Evolutionary conservation across 73 alveolate genomes (phyloP), one percentile per base, ranked within the genome.

Genomic region (Strombidium stylifer): DNA sequence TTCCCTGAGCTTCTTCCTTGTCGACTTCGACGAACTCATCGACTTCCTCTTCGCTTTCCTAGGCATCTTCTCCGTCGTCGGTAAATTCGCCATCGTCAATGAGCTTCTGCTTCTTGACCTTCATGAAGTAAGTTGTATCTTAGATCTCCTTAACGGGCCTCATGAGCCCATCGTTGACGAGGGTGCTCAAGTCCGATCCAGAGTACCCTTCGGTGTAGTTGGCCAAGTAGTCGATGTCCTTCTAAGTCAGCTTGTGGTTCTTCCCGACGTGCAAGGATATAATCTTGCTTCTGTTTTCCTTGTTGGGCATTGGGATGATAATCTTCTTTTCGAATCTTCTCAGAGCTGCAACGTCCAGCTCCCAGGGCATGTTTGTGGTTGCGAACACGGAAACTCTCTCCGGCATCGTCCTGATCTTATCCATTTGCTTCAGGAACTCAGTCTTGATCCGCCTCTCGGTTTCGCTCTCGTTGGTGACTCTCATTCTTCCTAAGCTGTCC

Each of bases 331-430:
- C 89, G 48, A 85, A 85, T 39, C 94, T 68, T 47, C 94, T 78
- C 35, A 82, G 51, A 0, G 82, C 81, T 30, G 94, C 94, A 36
- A 78, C 79, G 54, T 85, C 95, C 21, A 85, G 66, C 50, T 85
- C 95, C 95, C 95, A 85, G 10, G 95, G 95, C 86, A 77, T 81
- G 56, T 85, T 81, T 1, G 95, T 85, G 0, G 95, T 85, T 3
- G 89, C 95, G 34, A 85, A 61, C 0, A 87, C 92, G 47, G 85
- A 82, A 8, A 87, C 92, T 60, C 49, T 66, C 64, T 74, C 83
- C 3, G 75, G 58, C 12, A 48, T 32, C 23, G 26, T 62, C 25
- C 49, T 64, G 0, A 71, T 73, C 24, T 81, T 69, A 74, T 86
- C 96, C 90, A 87, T 76, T 66, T 87, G 78, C 30, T 60, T 84